Conservation (phyloP, 2,329 filamentous ascomycete genomes). For the Colletotrichum sp. region DNA sequence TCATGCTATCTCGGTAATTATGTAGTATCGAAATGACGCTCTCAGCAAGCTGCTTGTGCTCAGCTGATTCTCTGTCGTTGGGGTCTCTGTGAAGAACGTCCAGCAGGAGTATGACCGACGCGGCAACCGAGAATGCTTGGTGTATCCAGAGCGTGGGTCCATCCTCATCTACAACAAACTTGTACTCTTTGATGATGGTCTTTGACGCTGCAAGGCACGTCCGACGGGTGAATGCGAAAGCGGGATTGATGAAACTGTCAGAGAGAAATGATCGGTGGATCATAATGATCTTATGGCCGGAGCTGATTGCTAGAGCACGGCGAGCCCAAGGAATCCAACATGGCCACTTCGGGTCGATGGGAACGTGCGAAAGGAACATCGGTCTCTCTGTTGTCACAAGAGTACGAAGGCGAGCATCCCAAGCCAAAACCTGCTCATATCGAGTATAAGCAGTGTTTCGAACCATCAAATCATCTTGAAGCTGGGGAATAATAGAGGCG, state of each 20-base stretch:
- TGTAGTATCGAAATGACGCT: not conserved
- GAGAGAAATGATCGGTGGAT: not conserved
- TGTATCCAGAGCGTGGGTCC: conserved; percentile 30
- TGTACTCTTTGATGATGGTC: conserved; percentile 39
- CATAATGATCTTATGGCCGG: not conserved
- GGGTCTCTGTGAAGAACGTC: not conserved
- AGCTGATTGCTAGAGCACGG: not conserved
- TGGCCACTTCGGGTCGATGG: not conserved
- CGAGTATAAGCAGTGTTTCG: conserved; percentile 37
- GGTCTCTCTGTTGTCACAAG: conserved; percentile 24
- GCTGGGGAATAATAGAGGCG: conserved; percentile 36
- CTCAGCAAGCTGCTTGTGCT: not conserved
- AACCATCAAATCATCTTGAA: conserved; percentile 35
- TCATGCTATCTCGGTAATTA: not conserved
- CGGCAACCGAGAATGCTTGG: conserved; percentile 31
- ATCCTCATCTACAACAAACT: conserved; percentile 23
- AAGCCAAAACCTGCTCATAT: conserved; percentile 39
- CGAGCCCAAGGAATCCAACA: not conserved
- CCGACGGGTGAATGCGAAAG: not conserved
- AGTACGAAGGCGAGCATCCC: conserved; percentile 36
- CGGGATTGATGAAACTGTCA: not conserved
- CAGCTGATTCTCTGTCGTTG: not conserved
- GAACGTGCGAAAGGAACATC: not conserved
- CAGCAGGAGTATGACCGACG: not conserved
- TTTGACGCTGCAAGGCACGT: conserved; percentile 42